Percentiles rank a stretch among this genome's conserved stretches.
phyloP scores from a whole-genome alignment of 768 basidiomycete genomes.

The Termitomyces sp. region DNA sequence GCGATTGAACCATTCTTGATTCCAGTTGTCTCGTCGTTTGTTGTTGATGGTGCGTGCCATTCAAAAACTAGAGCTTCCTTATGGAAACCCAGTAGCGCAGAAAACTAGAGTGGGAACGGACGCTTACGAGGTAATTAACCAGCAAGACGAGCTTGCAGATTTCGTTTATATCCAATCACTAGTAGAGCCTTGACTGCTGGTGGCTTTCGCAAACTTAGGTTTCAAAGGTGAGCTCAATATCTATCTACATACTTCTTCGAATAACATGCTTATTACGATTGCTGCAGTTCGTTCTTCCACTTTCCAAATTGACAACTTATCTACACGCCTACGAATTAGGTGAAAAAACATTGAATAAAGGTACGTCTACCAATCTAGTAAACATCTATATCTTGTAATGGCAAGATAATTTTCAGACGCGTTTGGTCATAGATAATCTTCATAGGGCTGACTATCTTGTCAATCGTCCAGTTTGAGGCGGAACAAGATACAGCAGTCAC shows the following conservation, averaged over 20 bases:
- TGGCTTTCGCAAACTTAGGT: conserved; percentile 92
- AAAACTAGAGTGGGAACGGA: neutral
- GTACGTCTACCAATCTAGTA: conserved; percentile 27
- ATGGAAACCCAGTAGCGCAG: neutral
- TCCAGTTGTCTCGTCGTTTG: neutral
- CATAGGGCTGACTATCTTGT: conserved; percentile 89
- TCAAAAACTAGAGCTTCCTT: neutral
- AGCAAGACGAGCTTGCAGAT: conserved; percentile 89
- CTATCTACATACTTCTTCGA: neutral
- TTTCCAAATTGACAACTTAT: neutral
- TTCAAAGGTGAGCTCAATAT: conserved; percentile 77
- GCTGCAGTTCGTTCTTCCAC: conserved; percentile 61
- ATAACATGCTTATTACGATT: neutral
- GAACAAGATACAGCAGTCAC: neutral
- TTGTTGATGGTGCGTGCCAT: neutral
- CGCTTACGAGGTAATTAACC: neutral
- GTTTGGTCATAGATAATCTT: conserved; percentile 92
- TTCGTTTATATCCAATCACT: conserved; percentile 96
- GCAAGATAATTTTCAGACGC: conserved; percentile 57
- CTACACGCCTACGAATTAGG: conserved; percentile 35
- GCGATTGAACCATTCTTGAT: neutral
- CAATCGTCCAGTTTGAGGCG: conserved; percentile 60
- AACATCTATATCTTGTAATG: conserved; percentile 1
- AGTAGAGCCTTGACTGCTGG: conserved; percentile 93
- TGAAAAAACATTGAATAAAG: conserved; percentile 99